Evolutionary conservation across 2,329 filamentous ascomycete genomes (phyloP), one percentile per base, ranked within the genome.

Genomic region (Diaporthe batatas): DNA sequence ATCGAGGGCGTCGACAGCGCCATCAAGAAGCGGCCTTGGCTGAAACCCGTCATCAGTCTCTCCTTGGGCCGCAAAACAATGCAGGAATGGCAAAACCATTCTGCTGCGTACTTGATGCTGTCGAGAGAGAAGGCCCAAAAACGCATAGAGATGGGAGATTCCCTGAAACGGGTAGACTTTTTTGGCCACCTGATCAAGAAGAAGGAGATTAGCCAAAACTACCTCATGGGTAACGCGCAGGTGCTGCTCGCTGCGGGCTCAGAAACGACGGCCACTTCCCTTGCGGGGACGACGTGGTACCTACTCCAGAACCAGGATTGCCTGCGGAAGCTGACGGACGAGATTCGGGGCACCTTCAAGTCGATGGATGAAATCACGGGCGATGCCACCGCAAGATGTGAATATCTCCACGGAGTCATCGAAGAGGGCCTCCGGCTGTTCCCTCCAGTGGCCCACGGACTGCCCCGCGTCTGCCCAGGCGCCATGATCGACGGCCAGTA

Each of bases 311-410:
- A 81, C 42, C 79, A 77, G 2, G 44, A 76, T 0, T 70, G 68
- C 7, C 72, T 80, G 8, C 58, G 77, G 10, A 82, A 76, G 44
- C 55, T 86, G 12, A 77, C 75, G 1, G 21, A 79, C 0, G 86
- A 88, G 77, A 78, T 87, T 0, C 83, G 84, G 0, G 75, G 78
- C 0, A 51, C 78, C 0, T 87, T 86, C 72, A 69, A 71, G 0
- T 75, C 59, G 0, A 78, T 82, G 32, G 77, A 79, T 0, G 82
- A 86, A 5, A 86, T 88, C 58, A 80, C 76, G 21, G 58, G 67
- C 1, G 72, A 71, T 21, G 25, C 72, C 3, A 47, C 72, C 3
- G 68, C 59, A 25, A 64, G 32, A 21, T 73, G 68, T 7, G 53
- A 67, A 23, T 73, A 68, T 36, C 47, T 73, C 1, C 68, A 71